Conservation (phyloP, 1,284 basidiomycete genomes). For the Ustanciosporium gigantosporum region DNA sequence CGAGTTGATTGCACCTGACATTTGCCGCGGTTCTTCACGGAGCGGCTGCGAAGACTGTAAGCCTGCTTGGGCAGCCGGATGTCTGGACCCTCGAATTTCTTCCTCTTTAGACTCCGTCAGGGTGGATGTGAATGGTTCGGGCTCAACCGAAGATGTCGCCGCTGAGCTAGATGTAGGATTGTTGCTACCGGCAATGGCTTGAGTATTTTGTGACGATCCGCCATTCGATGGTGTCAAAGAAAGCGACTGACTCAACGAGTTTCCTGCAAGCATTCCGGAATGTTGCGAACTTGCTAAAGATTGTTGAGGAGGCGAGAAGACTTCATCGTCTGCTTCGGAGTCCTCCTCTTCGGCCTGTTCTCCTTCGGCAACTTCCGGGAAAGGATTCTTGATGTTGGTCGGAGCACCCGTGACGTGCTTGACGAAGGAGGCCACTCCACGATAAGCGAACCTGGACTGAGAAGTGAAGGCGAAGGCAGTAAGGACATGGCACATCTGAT, state of each 20-base stretch:
- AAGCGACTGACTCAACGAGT: not conserved
- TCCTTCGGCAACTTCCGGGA: conserved; percentile 30
- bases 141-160: not conserved
- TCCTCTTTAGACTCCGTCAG: not conserved
- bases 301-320: not conserved
- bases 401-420: conserved; percentile 59
- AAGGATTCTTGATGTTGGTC: conserved; percentile 44
- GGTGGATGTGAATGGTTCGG: not conserved
- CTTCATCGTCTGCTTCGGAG: not conserved
- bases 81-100: not conserved
- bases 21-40: not conserved
- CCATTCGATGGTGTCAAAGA: not conserved
- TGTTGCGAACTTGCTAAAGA: not conserved
- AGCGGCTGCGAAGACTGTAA: not conserved
- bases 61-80: not conserved
- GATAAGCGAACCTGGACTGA: conserved; percentile 62
- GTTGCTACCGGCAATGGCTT: not conserved
- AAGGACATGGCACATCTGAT: conserved; percentile 65
- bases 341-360: not conserved
- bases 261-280: not conserved
- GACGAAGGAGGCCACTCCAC: conserved; percentile 61
- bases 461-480: conserved; percentile 63
- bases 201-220: not conserved
- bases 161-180: not conserved
- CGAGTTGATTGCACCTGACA: not conserved